Evolutionary conservation across 371 early-diverging fungal species (phyloP).

Genomic region (Dinochytrium kinnereticum): DNA sequence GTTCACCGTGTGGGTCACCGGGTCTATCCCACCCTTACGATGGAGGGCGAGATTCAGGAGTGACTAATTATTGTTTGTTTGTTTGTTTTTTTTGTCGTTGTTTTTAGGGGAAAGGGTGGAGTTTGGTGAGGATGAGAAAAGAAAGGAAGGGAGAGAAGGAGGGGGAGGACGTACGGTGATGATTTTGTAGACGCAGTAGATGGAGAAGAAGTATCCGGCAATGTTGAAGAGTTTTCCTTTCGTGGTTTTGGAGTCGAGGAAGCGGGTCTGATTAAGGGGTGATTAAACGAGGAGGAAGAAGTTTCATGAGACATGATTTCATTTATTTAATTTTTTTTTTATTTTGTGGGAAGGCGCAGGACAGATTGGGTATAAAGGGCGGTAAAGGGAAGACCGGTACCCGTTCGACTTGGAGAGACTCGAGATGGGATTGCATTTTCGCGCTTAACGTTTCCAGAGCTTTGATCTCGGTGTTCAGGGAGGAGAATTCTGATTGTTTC

Average conservation of each 20-base stretch:
- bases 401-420: conserved; percentile 64
- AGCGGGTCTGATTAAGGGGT: conserved; percentile 56
- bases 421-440: conserved; percentile 67
- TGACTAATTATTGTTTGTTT: too few relatives aligned
- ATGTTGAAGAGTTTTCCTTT: conserved; percentile 77
- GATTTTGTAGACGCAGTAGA: conserved; percentile 89
- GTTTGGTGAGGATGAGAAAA: neutral
- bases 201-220: conserved; percentile 79
- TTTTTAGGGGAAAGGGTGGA: too few relatives aligned
- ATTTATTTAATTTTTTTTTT: too few relatives aligned
- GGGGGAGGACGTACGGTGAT: conserved; percentile 60
- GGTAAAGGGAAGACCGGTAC: conserved; percentile 29
- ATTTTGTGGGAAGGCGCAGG: too few relatives aligned
- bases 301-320: too few relatives aligned
- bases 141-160: neutral
- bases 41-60: conserved; percentile 77
- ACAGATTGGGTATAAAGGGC: neutral
- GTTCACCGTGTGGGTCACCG: conserved; percentile 80
- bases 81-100: too few relatives aligned
- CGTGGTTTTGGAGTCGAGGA: conserved; percentile 72
- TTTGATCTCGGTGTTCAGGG: conserved; percentile 55
- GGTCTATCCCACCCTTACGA: conserved; percentile 79
- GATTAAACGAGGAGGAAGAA: too few relatives aligned
- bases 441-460: conserved; percentile 67
- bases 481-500: neutral